phyloP scores from a whole-genome alignment of 495 filamentous ascomycete species.

The Copromyces sp. region DNA sequence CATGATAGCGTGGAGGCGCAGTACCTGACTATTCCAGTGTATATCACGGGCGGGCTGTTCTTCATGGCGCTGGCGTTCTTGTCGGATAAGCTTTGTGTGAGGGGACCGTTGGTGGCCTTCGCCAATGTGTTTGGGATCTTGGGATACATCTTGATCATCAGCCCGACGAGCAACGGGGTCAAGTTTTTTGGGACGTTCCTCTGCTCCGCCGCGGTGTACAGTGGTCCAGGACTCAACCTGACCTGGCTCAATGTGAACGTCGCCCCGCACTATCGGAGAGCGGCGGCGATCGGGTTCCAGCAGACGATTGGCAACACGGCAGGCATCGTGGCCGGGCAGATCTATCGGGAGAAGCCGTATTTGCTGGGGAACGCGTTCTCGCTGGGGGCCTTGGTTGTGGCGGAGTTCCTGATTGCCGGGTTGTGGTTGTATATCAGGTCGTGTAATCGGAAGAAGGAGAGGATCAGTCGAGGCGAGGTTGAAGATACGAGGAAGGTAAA shows the following conservation, averaged over 20 bases:
- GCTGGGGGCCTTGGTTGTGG: conserved; percentile 32
- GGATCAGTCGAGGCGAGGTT: conserved; percentile 30
- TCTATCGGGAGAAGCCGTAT: conserved; percentile 43
- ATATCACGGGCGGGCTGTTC: conserved; percentile 27
- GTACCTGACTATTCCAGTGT: conserved; percentile 32
- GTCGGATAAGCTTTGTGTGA: conserved; percentile 21
- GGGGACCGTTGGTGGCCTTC: conserved; percentile 29
- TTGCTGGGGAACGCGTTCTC: conserved; percentile 41
- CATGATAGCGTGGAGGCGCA: conserved; percentile 38
- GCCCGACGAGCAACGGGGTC: conserved; percentile 22
- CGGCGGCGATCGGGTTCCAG: conserved; percentile 46
- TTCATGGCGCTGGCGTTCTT: conserved; percentile 35
- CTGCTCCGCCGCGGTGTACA: conserved; percentile 40
- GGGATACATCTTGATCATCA: conserved; percentile 43
- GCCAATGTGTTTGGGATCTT: conserved; percentile 38
- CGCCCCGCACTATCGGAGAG: conserved; percentile 46
- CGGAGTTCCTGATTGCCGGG: conserved; percentile 25
- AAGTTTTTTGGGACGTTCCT: conserved; percentile 50
- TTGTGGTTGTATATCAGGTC: conserved; percentile 34
- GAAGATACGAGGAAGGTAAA: conserved; percentile 34
- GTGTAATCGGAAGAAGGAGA: conserved; percentile 32
- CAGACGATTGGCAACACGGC: conserved; percentile 47
- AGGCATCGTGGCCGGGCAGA: conserved; percentile 43
- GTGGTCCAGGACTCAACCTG: conserved; percentile 40
- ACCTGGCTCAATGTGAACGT: conserved; percentile 50